phyloP scores from a whole-genome alignment of 2,329 filamentous ascomycete genomes.

The Colletotrichum abscissum region DNA sequence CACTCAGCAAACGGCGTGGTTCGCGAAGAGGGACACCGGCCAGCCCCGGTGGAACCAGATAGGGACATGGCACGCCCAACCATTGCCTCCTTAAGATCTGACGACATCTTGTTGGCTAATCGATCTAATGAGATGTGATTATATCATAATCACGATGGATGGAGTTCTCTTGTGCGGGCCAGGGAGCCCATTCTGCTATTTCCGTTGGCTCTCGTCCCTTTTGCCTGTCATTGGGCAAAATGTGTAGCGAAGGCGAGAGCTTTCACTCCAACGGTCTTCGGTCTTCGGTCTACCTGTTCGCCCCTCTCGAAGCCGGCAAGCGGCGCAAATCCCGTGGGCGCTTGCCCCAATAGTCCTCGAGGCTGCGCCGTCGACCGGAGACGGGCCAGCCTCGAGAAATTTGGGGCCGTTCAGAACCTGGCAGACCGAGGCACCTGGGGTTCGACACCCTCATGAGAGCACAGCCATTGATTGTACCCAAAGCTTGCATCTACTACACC shows the following conservation, averaged over 20 bases:
- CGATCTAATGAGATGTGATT: conserved; percentile 32
- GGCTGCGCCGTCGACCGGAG: not conserved
- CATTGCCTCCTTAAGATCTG: conserved; percentile 6
- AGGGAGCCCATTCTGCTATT: not conserved
- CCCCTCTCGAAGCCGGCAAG: not conserved
- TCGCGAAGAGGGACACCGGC: not conserved
- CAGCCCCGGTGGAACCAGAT: not conserved
- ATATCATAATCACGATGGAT: conserved; percentile 6
- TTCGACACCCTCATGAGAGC: not conserved
- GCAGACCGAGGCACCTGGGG: conserved; percentile 7
- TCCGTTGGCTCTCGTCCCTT: not conserved
- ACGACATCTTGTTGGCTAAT: not conserved
- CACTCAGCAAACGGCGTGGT: not conserved
- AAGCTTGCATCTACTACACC: not conserved
- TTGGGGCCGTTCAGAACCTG: not conserved
- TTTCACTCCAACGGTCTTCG: not conserved
- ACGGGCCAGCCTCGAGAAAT: not conserved
- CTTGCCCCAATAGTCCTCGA: not conserved
- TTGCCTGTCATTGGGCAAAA: too few species aligned
- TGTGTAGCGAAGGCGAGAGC: not conserved
- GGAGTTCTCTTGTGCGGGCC: conserved; percentile 10
- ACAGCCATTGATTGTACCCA: not conserved
- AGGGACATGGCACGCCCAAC: not conserved
- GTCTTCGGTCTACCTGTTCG: not conserved
- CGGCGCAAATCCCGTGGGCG: not conserved